phyloP scores from a whole-genome alignment of 202 grass and related monocot genomes.

The Elaeis oleifera region DNA sequence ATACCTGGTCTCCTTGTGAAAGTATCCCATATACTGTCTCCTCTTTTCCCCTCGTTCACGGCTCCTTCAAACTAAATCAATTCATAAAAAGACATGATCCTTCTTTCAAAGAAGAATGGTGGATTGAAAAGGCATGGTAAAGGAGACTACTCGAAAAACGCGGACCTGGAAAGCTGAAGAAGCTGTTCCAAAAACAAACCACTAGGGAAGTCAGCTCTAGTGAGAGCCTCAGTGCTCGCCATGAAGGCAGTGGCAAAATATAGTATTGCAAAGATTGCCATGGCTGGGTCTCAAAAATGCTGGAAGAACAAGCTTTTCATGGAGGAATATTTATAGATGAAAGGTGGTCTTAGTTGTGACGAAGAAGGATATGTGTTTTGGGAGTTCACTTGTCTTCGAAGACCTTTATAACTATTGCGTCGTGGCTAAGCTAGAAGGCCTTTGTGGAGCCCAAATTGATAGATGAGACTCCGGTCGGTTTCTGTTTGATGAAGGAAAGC shows the following conservation, averaged over 20 bases:
- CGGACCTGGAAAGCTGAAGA: slow-evolving; percentile 86
- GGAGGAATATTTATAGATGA: not conserved
- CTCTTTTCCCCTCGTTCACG: slow-evolving; percentile 65
- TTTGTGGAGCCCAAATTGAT: slow-evolving; percentile 15
- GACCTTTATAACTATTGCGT: slow-evolving; percentile 27
- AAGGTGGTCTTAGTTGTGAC: slow-evolving; percentile 3
- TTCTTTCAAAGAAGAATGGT: not conserved
- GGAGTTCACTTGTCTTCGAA: slow-evolving; percentile 46
- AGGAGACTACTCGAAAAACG: not conserved
- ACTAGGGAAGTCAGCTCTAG: slow-evolving; percentile 70
- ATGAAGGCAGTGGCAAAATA: slow-evolving; percentile 46
- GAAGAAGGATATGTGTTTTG: slow-evolving; percentile 2
- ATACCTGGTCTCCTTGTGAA: slow-evolving; percentile 60
- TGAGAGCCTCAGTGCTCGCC: slow-evolving; percentile 41
- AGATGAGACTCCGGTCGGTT: slow-evolving; percentile 26
- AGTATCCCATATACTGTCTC: slow-evolving; percentile 84
- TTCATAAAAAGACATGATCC: slow-evolving; percentile 12
- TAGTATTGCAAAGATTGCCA: slow-evolving; percentile 35
- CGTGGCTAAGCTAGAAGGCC: slow-evolving; percentile 29
- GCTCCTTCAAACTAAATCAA: slow-evolving; percentile 79
- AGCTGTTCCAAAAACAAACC: slow-evolving; percentile 85
- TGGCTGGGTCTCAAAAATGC: slow-evolving; percentile 15
- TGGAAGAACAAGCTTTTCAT: slow-evolving; percentile 8
- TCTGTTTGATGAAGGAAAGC: slow-evolving; percentile 32
- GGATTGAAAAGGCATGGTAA: not conserved